These are phyloP conservation scores for Aspergillus steynii DNA, from an alignment of 495 filamentous ascomycete genomes.

Conservation along the genomic window DNA sequence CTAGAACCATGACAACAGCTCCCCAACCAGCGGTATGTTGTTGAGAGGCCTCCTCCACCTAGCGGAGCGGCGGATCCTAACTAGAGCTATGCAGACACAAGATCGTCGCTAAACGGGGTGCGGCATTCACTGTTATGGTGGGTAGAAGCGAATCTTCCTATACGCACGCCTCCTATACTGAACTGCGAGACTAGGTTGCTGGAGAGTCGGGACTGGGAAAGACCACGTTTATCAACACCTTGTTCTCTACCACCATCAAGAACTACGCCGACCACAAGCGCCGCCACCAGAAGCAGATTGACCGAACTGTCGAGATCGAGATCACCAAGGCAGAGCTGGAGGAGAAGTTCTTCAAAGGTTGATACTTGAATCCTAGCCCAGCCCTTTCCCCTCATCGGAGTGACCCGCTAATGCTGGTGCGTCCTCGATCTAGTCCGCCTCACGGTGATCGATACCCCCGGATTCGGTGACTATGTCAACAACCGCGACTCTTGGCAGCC, in stretches of 20 bases:
- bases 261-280: conserved; percentile 99
- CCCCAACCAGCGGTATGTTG: conserved; percentile 80
- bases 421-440: conserved; percentile 69
- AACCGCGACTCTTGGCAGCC: conserved; percentile 99
- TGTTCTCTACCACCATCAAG: conserved; percentile 99
- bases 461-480: conserved; percentile 99
- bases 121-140: conserved; percentile 99
- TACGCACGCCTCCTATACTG: conserved; percentile 21
- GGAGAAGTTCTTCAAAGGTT: conserved; percentile 99
- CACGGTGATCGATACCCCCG: conserved; percentile 97
- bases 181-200: conserved; percentile 67
- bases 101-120: conserved; percentile 98
- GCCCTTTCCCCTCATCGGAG: not conserved
- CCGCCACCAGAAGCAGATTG: conserved; percentile 96
- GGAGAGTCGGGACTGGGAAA: conserved; percentile 98
- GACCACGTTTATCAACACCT: conserved; percentile 99
- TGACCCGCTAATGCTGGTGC: conserved; percentile 18
- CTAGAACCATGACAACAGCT: conserved; percentile 47
- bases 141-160: conserved; percentile 21
- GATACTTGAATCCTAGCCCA: not conserved
- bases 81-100: conserved; percentile 69
- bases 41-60: conserved; percentile 5
- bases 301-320: conserved; percentile 99
- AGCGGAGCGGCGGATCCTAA: conserved; percentile 33
- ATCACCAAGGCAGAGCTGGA: conserved; percentile 99